phyloP scores from a whole-genome alignment of 495 filamentous ascomycete genomes.

The Hypoxylon crocopeplum region DNA sequence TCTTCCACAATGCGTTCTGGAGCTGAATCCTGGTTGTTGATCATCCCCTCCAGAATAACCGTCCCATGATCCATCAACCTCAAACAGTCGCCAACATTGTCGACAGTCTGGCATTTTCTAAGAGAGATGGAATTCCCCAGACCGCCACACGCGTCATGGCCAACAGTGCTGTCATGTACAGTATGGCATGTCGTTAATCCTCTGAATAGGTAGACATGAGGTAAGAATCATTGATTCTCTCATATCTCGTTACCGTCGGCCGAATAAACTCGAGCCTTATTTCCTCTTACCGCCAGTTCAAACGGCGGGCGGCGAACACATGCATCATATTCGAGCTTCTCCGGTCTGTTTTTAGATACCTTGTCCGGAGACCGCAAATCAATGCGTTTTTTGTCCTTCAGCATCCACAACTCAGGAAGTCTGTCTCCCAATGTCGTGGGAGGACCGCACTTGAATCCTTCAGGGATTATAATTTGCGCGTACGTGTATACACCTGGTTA shows the following conservation, averaged over 20 bases:
- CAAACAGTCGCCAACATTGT: conserved; percentile 39
- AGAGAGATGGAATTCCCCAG: conserved; percentile 17
- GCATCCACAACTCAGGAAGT: conserved; percentile 13
- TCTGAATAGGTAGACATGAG: conserved; percentile 5
- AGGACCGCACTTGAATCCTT: conserved; percentile 7
- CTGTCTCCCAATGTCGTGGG: conserved; percentile 4
- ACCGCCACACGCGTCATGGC: conserved; percentile 13
- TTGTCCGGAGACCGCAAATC: not conserved
- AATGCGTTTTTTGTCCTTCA: conserved; percentile 1
- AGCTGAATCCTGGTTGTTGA: conserved; percentile 53
- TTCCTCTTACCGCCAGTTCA: not conserved
- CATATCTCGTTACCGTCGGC: not conserved
- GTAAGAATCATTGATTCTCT: conserved; percentile 3
- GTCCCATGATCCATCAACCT: conserved; percentile 48
- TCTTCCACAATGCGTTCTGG: conserved; percentile 24
- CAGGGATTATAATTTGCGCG: conserved; percentile 17
- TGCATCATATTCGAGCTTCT: not conserved
- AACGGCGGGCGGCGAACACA: conserved; percentile 4
- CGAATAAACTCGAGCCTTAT: conserved; percentile 9
- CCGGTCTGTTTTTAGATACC: conserved; percentile 12
- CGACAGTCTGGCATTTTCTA: conserved; percentile 8
- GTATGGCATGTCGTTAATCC: conserved; percentile 12
- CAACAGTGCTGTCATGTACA: not conserved
- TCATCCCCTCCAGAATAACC: conserved; percentile 57
- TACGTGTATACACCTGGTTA: conserved; percentile 15